These are phyloP conservation scores for Termitomyces sp. DNA, from an alignment of 768 basidiomycete species.

Conservation along the genomic window DNA sequence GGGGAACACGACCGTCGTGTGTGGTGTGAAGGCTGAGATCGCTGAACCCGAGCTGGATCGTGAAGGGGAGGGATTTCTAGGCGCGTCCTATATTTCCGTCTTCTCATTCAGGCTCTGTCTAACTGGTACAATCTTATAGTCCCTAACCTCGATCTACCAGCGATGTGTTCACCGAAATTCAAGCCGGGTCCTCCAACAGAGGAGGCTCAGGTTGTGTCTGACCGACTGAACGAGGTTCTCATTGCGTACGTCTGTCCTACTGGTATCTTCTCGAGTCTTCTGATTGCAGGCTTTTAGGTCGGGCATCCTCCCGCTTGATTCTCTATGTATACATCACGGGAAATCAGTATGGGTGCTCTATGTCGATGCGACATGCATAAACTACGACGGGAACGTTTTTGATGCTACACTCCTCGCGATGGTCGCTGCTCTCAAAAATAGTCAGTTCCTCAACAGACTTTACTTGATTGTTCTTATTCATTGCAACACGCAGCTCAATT, in stretches of 20 bases:
- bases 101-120: background rate
- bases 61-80: conserved; percentile 76
- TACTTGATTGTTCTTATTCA: background rate
- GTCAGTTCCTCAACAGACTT: conserved; percentile 38
- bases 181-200: conserved; percentile 94
- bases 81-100: conserved; percentile 33
- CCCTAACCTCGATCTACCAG: conserved; percentile 91
- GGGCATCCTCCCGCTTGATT: conserved; percentile 52
- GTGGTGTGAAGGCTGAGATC: conserved; percentile 94
- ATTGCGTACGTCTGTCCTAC: conserved; percentile 45
- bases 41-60: conserved; percentile 81
- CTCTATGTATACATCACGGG: conserved; percentile 74
- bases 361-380: conserved; percentile 91
- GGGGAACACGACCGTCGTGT: conserved; percentile 92
- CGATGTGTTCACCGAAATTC: conserved; percentile 89
- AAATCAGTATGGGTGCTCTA: conserved; percentile 93
- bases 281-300: conserved; percentile 41
- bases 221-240: conserved; percentile 75
- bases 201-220: conserved; percentile 89
- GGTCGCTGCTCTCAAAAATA: conserved; percentile 79
- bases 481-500: conserved; percentile 45
- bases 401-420: conserved; percentile 88
- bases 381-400: conserved; percentile 94
- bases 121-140: conserved; percentile 37
- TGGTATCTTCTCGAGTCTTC: background rate